Evolutionary conservation across 495 filamentous ascomycete genomes (phyloP).

Genomic region (Lasiosphaeria ovina): DNA sequence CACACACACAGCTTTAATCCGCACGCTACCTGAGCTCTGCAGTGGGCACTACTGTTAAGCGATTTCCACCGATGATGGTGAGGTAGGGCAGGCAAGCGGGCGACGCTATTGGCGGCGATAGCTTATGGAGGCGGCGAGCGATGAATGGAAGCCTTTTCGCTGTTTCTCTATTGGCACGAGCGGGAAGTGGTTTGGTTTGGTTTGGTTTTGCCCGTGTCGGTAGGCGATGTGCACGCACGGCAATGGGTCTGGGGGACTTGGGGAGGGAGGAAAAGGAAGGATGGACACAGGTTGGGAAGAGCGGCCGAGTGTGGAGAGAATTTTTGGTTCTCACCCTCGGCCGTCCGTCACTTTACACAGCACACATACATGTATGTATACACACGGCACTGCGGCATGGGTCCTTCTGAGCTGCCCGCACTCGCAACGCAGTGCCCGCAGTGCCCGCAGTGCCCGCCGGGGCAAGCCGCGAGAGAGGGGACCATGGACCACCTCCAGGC

Average conservation of each 20-base stretch:
- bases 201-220: not conserved
- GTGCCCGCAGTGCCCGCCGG: not conserved
- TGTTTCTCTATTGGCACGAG: not conserved
- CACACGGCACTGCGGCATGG: too few relatives aligned
- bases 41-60: not conserved
- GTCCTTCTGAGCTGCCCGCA: too few relatives aligned
- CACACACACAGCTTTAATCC: too few relatives aligned
- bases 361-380: too few relatives aligned
- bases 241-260: not conserved
- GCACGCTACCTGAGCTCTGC: too few relatives aligned
- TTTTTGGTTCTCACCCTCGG: too few relatives aligned
- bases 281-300: too few relatives aligned
- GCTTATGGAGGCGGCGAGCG: too few relatives aligned
- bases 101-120: not conserved
- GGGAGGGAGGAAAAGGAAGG: not conserved
- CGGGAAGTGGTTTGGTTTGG: not conserved
- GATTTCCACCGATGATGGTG: not conserved
- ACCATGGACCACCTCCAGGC: not conserved
- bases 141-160: not conserved
- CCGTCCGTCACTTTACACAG: too few relatives aligned
- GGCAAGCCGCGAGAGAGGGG: not conserved
- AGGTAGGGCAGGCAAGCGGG: not conserved
- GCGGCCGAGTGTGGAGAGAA: too few relatives aligned
- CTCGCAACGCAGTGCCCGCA: too few relatives aligned
- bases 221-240: too few relatives aligned